Conservation (phyloP, 352 stramenopile species). For the Ophiocytium majus region DNA sequence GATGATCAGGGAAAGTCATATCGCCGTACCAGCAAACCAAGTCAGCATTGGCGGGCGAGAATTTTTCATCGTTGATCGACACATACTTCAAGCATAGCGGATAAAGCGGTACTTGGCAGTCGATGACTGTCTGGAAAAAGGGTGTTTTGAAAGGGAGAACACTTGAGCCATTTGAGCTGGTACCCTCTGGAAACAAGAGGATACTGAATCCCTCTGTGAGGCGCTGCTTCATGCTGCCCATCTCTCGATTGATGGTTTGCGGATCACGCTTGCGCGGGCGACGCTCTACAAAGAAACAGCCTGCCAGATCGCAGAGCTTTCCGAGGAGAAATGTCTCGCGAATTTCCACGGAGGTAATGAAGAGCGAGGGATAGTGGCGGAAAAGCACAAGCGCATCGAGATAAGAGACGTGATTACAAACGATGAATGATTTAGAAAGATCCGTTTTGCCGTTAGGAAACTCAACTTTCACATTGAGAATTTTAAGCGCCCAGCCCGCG, state of each 20-base stretch:
- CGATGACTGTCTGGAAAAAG: background rate
- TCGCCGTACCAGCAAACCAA: no score
- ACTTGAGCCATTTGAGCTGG: background rate
- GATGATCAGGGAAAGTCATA: no score
- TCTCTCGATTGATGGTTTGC: background rate
- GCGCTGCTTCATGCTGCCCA: background rate
- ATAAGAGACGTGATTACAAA: slow-evolving; percentile 8
- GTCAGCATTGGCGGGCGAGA: no score
- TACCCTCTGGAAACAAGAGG: slow-evolving; percentile 8
- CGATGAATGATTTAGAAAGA: background rate
- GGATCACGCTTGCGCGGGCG: background rate
- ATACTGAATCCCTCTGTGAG: background rate
- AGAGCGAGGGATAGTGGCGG: background rate
- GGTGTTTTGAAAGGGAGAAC: background rate
- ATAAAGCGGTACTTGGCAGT: background rate
- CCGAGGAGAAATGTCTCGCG: background rate
- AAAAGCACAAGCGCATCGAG: background rate
- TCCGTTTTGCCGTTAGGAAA: background rate
- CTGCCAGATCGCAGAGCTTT: slow-evolving; percentile 1
- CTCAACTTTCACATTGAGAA: slow-evolving; percentile 9
- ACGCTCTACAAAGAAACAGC: background rate
- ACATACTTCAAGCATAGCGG: no score
- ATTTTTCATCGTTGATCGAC: no score
- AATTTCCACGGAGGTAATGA: background rate
- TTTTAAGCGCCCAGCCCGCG: background rate